A percentile compares a stretch with the other conserved stretches of the same genome.
Conservation (phyloP, 2,329 filamentous ascomycete species). For the Calonectria crousiana region DNA sequence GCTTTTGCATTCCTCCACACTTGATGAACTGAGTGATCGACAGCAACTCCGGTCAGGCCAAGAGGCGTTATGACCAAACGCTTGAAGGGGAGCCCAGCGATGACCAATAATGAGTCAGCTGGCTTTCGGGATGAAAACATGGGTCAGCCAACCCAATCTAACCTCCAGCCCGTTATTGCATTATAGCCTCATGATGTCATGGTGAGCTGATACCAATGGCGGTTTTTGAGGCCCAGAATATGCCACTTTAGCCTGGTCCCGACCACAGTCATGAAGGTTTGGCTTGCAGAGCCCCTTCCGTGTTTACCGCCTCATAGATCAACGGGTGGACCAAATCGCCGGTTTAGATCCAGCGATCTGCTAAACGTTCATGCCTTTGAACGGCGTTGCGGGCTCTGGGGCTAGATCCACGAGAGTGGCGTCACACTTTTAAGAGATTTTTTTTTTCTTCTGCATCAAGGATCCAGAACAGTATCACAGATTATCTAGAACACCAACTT, state of each 20-base stretch:
- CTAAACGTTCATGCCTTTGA: not conserved
- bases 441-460: not conserved
- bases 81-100: not conserved
- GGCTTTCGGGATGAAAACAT: not conserved
- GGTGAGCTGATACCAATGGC: not conserved
- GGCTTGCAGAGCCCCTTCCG: not conserved
- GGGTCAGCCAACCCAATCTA: not conserved
- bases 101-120: not conserved
- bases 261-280: not conserved
- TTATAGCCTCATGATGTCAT: not conserved
- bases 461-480: not conserved
- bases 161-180: not conserved
- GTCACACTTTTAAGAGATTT: not conserved
- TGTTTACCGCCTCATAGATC: not conserved
- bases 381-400: not conserved
- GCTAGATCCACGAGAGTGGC: constrained; percentile 6
- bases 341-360: constrained; percentile 1
- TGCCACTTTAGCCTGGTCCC: not conserved
- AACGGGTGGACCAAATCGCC: not conserved
- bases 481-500: not conserved
- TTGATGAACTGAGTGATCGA: not conserved
- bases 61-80: not conserved
- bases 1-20: not conserved
- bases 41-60: not conserved
- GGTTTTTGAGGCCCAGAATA: not conserved